A percentile compares a stretch with the other conserved stretches of the same genome.
Evolutionary conservation across 2,329 filamentous ascomycete species (phyloP).

Genomic region (Xylaria polymorpha): DNA sequence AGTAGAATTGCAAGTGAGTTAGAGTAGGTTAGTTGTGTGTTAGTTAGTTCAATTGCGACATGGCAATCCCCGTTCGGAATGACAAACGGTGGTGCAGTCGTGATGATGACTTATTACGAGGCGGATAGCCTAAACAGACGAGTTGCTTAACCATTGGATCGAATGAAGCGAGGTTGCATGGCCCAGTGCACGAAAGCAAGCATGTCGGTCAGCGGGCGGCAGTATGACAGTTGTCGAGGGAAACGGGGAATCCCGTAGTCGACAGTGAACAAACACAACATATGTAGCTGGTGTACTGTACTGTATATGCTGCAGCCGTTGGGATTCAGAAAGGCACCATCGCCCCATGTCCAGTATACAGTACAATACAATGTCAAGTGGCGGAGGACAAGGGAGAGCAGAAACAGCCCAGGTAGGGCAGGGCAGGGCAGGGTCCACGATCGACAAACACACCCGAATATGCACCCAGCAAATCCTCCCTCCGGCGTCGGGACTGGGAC

Average conservation of each 20-base stretch:
- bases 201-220: slow-evolving; percentile 25
- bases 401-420: background rate
- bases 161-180: slow-evolving; percentile 47
- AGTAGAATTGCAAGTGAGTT: background rate
- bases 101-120: slow-evolving; percentile 20
- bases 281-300: background rate
- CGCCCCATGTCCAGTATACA: slow-evolving; percentile 3
- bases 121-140: slow-evolving; percentile 33
- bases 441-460: slow-evolving; percentile 19
- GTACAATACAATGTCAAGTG: background rate
- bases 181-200: slow-evolving; percentile 20
- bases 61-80: slow-evolving; percentile 20
- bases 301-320: slow-evolving; percentile 1
- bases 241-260: slow-evolving; percentile 2
- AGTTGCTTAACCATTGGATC: slow-evolving; percentile 42
- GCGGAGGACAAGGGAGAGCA: slow-evolving; percentile 9
- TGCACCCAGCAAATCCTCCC: slow-evolving; percentile 7
- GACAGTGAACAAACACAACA: slow-evolving; percentile 10
- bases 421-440: slow-evolving; percentile 20
- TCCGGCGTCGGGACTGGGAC: slow-evolving; percentile 15
- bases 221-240: slow-evolving; percentile 1
- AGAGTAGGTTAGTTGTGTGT: background rate
- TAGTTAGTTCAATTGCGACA: slow-evolving; percentile 6
- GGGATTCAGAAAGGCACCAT: background rate
- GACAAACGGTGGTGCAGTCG: slow-evolving; percentile 23